Percentiles rank a stretch among this genome's conserved stretches.
These are phyloP conservation scores for Pterocarpus macrocarpus DNA, from an alignment of 306 rosid species.

Conservation along the genomic window DNA sequence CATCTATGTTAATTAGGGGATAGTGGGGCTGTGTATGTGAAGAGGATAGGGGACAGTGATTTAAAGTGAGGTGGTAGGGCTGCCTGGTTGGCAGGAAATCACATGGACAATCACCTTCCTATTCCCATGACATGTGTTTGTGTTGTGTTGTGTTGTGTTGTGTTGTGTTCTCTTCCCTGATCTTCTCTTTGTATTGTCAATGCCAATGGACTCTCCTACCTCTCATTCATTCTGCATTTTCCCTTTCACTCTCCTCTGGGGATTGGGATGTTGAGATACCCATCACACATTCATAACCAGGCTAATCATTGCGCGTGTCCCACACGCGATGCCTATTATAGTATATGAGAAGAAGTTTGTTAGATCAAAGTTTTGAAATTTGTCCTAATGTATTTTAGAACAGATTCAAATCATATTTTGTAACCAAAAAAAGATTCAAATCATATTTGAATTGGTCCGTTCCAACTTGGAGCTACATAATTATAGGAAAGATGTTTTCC, in stretches of 20 bases:
- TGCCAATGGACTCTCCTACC: too few species aligned
- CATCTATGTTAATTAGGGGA: too few species aligned
- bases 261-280: not conserved
- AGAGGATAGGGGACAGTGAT: slow-evolving; percentile 60
- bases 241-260: not conserved
- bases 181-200: too few species aligned
- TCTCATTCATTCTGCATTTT: not conserved
- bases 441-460: too few species aligned
- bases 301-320: not conserved
- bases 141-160: slow-evolving; percentile 38
- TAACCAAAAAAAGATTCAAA: too few species aligned
- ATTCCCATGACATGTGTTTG: slow-evolving; percentile 53
- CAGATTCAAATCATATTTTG: too few species aligned
- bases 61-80: slow-evolving; percentile 50
- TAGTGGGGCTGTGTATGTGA: slow-evolving; percentile 25
- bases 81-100: slow-evolving; percentile 80
- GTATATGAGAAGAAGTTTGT: too few species aligned
- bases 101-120: slow-evolving; percentile 50
- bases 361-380: too few species aligned
- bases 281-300: not conserved
- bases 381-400: too few species aligned
- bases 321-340: not conserved
- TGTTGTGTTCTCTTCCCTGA: not conserved
- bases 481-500: too few species aligned
- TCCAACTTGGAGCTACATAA: too few species aligned